Evolutionary conservation across 805 yeast genomes (phyloP).

Genomic region (Hanseniaspora meyeri): DNA sequence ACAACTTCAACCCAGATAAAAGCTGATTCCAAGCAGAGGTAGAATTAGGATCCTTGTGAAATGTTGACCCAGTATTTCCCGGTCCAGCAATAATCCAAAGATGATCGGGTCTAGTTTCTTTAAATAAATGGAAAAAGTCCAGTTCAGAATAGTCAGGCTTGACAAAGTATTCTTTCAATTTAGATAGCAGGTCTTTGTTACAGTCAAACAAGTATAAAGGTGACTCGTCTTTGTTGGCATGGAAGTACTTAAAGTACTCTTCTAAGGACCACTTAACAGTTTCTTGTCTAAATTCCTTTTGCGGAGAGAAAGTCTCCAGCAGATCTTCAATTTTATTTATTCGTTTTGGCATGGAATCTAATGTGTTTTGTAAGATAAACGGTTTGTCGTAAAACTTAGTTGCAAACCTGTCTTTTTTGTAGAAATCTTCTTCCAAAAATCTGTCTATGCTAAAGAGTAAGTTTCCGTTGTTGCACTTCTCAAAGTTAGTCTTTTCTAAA

Average conservation of each 20-base stretch:
- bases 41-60: slow-evolving; percentile 85
- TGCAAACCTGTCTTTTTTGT: slow-evolving; percentile 35
- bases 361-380: slow-evolving; percentile 37
- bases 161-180: slow-evolving; percentile 37
- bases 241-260: slow-evolving; percentile 49
- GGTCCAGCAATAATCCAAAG: slow-evolving; percentile 90
- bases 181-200: slow-evolving; percentile 53
- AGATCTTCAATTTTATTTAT: slow-evolving; percentile 42
- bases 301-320: slow-evolving; percentile 46
- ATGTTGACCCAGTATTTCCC: slow-evolving; percentile 69
- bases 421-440: slow-evolving; percentile 34
- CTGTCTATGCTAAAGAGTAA: slow-evolving; percentile 37
- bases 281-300: slow-evolving; percentile 66
- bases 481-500: slow-evolving; percentile 31
- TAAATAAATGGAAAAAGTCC: slow-evolving; percentile 52
- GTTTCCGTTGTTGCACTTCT: slow-evolving; percentile 18
- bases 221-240: slow-evolving; percentile 58
- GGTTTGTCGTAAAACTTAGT: slow-evolving; percentile 42
- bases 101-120: slow-evolving; percentile 58
- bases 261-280: slow-evolving; percentile 66
- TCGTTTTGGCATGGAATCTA: slow-evolving; percentile 17
- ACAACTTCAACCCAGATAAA: slow-evolving; percentile 60
- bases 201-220: slow-evolving; percentile 84
- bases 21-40: slow-evolving; percentile 87
- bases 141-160: slow-evolving; percentile 43